Evolutionary conservation across 345 rosid species (phyloP), one percentile per base, ranked within the genome.

Genomic region (Cardamine chenopodiifolia): DNA sequence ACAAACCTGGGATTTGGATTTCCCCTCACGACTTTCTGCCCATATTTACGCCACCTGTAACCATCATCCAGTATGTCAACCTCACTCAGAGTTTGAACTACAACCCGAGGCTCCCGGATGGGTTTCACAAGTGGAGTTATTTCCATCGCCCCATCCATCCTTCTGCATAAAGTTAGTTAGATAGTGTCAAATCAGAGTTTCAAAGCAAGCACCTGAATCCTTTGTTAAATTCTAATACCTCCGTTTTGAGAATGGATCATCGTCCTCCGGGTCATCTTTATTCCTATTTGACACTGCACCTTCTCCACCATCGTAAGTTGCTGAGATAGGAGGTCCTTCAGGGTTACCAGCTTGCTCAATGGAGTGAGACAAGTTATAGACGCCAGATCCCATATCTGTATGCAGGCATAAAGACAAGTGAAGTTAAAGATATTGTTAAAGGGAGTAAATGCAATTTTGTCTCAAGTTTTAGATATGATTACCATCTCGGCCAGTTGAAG

Each of bases 11-110:
- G 99, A 82, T 95, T 95, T 62, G 99, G 97, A 85, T 95, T 95
- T 73, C 96, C 97, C 68, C 97, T 84, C 42, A 95, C 99, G 74
- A 95, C 96, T 84, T 95, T 95, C 85, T 95, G 99, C 71, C 98
- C 99, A 86, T 95, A 95, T 80, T 95, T 95, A 86, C 99, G 97
- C 99, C 99, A 95, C 44, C 96, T 81, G 69, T 95, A 95, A 66
- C 99, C 99, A 80, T 95, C 99, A 80, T 92, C 99, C 58, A 95
- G 81, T 83, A 95, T 88, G 82, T 95, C 99, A 72, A 95, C 94
- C 82, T 95, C 99, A 74, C 99, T 95, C 65, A 89, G 63, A 62
- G 99, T 95, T 77, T 95, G 99, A 79, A 95, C 99, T 67, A 95
- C 98, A 66, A 95, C 98, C 4, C 98, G 98, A 50, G 99, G 94